Conservation (phyloP, 345 rosid species). For the Cardamine occulta region DNA sequence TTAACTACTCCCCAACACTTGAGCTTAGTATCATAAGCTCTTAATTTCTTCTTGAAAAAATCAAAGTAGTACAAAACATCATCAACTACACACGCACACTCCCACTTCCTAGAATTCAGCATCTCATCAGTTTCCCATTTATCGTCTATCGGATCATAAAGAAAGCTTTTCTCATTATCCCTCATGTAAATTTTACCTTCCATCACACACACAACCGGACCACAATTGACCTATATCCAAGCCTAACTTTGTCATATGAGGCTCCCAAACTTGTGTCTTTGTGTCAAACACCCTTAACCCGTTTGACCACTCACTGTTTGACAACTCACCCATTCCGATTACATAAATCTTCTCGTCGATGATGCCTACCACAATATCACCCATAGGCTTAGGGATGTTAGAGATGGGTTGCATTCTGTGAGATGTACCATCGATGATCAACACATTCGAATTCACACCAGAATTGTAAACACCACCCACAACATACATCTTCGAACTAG, state of each 20-base stretch:
- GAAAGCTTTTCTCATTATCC: background rate
- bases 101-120: background rate
- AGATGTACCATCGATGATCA: background rate
- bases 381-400: background rate
- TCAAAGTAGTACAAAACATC: constrained; percentile 14
- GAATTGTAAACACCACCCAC: background rate
- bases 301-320: no score
- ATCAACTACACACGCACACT: background rate
- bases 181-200: background rate
- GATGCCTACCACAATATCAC: background rate
- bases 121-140: background rate
- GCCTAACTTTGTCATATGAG: background rate
- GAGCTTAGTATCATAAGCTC: constrained; percentile 6
- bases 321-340: background rate
- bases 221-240: background rate
- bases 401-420: background rate
- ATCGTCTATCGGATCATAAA: background rate
- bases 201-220: background rate
- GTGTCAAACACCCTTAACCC: background rate
- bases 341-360: background rate
- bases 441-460: background rate
- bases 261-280: constrained; percentile 6
- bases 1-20: background rate
- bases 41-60: background rate
- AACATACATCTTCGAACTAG: background rate